Conservation (phyloP, 768 basidiomycete genomes). For the Cantharellus anzutake region DNA sequence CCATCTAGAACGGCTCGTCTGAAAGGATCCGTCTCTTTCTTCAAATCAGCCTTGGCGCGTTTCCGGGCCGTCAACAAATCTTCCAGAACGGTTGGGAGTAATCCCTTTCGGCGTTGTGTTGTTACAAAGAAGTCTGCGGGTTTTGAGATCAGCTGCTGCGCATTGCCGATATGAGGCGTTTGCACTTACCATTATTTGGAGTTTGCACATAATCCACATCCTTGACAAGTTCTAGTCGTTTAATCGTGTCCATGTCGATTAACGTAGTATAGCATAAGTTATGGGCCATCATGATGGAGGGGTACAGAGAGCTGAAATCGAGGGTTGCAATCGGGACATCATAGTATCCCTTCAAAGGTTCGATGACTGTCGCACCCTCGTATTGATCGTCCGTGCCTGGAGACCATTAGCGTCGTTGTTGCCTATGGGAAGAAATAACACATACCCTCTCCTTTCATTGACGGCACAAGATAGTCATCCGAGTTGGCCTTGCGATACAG, state of each 20-base stretch:
- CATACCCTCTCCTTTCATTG: constrained; percentile 67
- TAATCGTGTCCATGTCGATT: constrained; percentile 61
- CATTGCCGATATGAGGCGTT: not conserved
- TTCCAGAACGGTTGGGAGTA: constrained; percentile 81
- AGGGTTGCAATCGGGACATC: constrained; percentile 93
- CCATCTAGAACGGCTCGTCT: constrained; percentile 94
- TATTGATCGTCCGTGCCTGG: constrained; percentile 87
- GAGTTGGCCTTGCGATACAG: constrained; percentile 84
- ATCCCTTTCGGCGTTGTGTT: constrained; percentile 54
- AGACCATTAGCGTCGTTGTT: not conserved
- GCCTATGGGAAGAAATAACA: not conserved
- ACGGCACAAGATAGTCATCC: constrained; percentile 77
- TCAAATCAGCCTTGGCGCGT: constrained; percentile 85
- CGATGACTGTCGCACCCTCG: constrained; percentile 97
- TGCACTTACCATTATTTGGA: constrained; percentile 68
- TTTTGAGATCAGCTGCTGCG: not conserved
- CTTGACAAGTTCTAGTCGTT: constrained; percentile 56
- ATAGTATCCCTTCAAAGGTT: constrained; percentile 90
- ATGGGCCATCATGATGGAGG: constrained; percentile 99
- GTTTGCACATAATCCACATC: constrained; percentile 87
- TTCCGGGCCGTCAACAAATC: constrained; percentile 89
- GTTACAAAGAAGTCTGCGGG: constrained; percentile 67
- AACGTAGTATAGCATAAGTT: constrained; percentile 96
- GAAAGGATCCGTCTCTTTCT: constrained; percentile 93
- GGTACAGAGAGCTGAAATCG: constrained; percentile 96